A percentile compares a stretch with the other conserved stretches of the same genome.
Evolutionary conservation across 257 asterid genomes (phyloP).

Genomic region (Penstemon barbatus): DNA sequence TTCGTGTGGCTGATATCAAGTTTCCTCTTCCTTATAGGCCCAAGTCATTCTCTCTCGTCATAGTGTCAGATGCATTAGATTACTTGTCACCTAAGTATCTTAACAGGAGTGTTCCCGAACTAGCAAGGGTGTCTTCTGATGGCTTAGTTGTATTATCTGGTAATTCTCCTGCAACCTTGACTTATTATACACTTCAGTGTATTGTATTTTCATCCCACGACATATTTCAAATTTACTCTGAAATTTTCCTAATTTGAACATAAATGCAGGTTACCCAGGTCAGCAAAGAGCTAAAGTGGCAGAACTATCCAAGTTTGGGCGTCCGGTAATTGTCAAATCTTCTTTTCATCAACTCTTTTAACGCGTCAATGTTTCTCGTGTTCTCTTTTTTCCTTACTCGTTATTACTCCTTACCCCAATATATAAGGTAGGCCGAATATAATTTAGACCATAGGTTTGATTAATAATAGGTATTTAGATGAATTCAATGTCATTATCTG

Average conservation of each 20-base stretch:
- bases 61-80: constrained; percentile 51
- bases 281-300: constrained; percentile 59
- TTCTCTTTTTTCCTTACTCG: not conserved
- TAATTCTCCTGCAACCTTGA: constrained; percentile 10
- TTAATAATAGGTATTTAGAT: not conserved
- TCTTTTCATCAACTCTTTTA: too few relatives aligned
- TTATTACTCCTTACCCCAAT: not conserved
- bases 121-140: constrained; percentile 50
- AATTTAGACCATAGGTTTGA: constrained; percentile 1
- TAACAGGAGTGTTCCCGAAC: constrained; percentile 48
- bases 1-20: constrained; percentile 83
- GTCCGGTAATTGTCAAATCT: constrained; percentile 55
- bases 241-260: constrained; percentile 8
- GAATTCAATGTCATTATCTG: too few relatives aligned
- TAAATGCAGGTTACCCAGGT: constrained; percentile 67
- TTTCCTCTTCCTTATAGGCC: constrained; percentile 81
- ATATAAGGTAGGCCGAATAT: not conserved
- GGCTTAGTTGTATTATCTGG: constrained; percentile 49
- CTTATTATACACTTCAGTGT: not conserved
- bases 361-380: not conserved
- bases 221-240: not conserved
- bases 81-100: constrained; percentile 42
- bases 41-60: constrained; percentile 80
- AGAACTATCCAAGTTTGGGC: constrained; percentile 86
- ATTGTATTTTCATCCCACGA: not conserved